phyloP scores from a whole-genome alignment of 441 rosid species.

The Melastoma candidum region DNA sequence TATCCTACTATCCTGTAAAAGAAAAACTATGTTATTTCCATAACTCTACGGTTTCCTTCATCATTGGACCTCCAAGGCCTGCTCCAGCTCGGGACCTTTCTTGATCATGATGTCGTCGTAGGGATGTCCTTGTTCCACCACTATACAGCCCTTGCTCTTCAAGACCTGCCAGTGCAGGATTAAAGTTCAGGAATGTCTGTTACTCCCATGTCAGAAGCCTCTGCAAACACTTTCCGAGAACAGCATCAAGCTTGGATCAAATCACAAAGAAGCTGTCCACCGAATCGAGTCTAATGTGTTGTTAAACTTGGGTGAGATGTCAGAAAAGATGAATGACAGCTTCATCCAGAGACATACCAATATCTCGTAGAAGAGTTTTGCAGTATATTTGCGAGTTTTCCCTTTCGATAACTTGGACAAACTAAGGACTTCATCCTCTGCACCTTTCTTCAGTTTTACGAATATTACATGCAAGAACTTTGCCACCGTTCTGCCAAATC shows the following conservation, averaged over 20 bases:
- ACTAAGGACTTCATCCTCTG: conserved; percentile 43
- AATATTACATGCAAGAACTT: conserved; percentile 39
- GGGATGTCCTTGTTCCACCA: conserved; percentile 49
- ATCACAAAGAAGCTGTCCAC: too few species aligned
- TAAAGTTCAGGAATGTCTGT: too few species aligned
- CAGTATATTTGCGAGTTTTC: conserved; percentile 51
- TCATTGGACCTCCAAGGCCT: conserved; percentile 4
- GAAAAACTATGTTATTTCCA: background rate
- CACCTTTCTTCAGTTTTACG: conserved; percentile 21
- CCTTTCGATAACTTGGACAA: conserved; percentile 39
- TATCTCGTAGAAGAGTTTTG: conserved; percentile 75
- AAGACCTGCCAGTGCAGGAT: conserved; percentile 41
- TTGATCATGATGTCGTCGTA: conserved; percentile 44
- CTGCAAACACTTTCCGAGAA: too few species aligned
- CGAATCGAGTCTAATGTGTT: too few species aligned
- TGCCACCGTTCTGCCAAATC: conserved; percentile 36
- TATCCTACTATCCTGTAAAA: background rate
- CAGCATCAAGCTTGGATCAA: too few species aligned
- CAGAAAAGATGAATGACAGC: too few species aligned
- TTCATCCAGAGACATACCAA: conserved; percentile 34
- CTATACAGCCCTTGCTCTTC: conserved; percentile 45
- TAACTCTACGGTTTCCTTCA: background rate
- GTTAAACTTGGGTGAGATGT: too few species aligned
- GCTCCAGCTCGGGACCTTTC: conserved; percentile 27
- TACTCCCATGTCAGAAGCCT: too few species aligned